Conservation (phyloP, 768 basidiomycete genomes). For the Tylopilus sp. region DNA sequence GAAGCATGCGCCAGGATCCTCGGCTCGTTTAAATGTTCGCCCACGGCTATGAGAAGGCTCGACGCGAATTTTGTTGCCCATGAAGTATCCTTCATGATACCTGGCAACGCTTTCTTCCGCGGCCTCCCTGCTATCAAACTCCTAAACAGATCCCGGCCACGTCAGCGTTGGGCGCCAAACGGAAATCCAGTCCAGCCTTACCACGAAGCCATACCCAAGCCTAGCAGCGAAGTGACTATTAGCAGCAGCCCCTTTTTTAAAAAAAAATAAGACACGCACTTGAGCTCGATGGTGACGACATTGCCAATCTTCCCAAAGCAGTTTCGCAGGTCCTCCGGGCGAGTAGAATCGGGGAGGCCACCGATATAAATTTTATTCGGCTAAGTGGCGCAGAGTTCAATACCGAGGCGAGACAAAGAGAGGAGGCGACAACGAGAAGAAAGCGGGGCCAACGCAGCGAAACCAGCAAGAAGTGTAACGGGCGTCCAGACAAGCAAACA, state of each 20-base stretch:
- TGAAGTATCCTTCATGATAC: constrained; percentile 86
- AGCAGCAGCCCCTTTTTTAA: constrained; percentile 9
- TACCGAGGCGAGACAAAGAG: constrained; percentile 52
- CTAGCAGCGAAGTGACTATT: constrained; percentile 35
- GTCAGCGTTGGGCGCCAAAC: neutral
- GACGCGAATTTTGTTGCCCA: constrained; percentile 90
- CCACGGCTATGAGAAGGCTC: constrained; percentile 84
- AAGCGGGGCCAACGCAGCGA: constrained; percentile 37
- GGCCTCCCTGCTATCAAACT: constrained; percentile 77
- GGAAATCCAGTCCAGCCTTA: constrained; percentile 37
- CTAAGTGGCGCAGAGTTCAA: constrained; percentile 72
- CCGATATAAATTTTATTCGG: constrained; percentile 94
- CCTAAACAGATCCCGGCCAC: constrained; percentile 39
- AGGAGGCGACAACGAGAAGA: constrained; percentile 47
- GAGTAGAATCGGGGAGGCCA: constrained; percentile 83
- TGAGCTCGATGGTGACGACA: constrained; percentile 76
- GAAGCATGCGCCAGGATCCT: constrained; percentile 88
- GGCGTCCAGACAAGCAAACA: constrained; percentile 37
- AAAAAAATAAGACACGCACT: constrained; percentile 50
- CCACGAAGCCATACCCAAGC: constrained; percentile 88
- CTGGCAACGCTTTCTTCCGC: constrained; percentile 86
- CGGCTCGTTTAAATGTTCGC: constrained; percentile 72
- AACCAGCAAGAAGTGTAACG: constrained; percentile 19
- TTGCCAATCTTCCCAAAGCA: constrained; percentile 85
- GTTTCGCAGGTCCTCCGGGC: constrained; percentile 77